Base-by-base conservation (phyloP, 2,329 filamentous ascomycete species). In the Cordyceps sp. region DNA sequence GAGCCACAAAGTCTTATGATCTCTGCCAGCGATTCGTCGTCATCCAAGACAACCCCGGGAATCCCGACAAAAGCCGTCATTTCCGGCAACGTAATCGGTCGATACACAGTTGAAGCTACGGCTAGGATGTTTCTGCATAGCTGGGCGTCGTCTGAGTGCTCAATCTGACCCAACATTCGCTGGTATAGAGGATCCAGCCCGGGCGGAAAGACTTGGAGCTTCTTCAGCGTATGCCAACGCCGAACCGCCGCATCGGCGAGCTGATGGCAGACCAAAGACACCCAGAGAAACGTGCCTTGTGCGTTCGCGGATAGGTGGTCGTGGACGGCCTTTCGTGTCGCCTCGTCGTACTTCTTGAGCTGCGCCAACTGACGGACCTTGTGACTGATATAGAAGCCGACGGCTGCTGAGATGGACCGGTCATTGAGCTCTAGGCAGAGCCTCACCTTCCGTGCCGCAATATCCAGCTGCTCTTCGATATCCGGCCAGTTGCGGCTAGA, bases 401-500 rank as follows among this genome's bases (percentile, higher is more conserved):
- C n/a, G n/a, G n/a, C n/a, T n/a, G n/a, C n/a, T n/a, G n/a, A n/a
- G n/a, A n/a, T n/a, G n/a, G n/a, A n/a, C n/a, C n/a, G n/a, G n/a
- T n/a, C n/a, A n/a, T n/a, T n/a, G n/a, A n/a, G n/a, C n/a, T n/a
- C n/a, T n/a, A n/a, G n/a, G n/a, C n/a, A n/a, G n/a, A n/a, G n/a
- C 21, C 36, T 48, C 4, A 40, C 15, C n/a, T 45, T 45, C 33
- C 14, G 27, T 12, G 3, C 16, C 1, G 35, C 32, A 6, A 12
- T n/a, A 12, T 40, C 37, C 5, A 64, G 37, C 1, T 30, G 23
- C 16, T 48, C 36, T 30, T 60, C 45, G 27, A 66, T 61, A 0
- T 42, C 38, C 0, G 36, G 39, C 43, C 37, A 46, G 19, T 62
- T 60, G 3, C 62, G 61, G 31, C 62, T 65, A 0, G 58, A 58